phyloP scores from a whole-genome alignment of 805 yeast species.

The Lipomyces mesembrius region DNA sequence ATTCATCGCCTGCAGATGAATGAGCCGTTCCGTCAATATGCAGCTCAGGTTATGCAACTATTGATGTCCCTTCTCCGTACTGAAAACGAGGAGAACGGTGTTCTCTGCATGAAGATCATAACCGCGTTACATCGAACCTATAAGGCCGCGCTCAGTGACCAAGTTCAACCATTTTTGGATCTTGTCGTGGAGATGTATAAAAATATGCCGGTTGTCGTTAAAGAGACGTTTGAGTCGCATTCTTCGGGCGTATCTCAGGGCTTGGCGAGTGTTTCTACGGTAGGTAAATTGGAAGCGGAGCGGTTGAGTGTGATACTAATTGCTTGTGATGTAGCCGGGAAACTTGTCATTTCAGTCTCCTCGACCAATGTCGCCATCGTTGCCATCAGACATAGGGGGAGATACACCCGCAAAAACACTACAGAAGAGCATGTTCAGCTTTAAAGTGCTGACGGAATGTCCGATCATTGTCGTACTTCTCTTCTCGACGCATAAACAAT shows the following conservation, averaged over 20 bases:
- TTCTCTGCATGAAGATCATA: slow-evolving; percentile 82
- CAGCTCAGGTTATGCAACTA: slow-evolving; percentile 61
- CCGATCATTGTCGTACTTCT: slow-evolving; percentile 95
- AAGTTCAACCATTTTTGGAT: slow-evolving; percentile 78
- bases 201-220: slow-evolving; percentile 76
- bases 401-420: slow-evolving; percentile 56
- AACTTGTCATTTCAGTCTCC: slow-evolving; percentile 46
- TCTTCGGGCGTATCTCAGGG: slow-evolving; percentile 18
- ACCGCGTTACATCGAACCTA: slow-evolving; percentile 86
- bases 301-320: not conserved
- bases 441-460: slow-evolving; percentile 92
- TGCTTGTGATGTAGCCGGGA: slow-evolving; percentile 26
- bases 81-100: slow-evolving; percentile 97
- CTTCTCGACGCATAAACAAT: slow-evolving; percentile 80
- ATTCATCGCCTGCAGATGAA: slow-evolving; percentile 81
- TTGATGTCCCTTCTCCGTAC: slow-evolving; percentile 63
- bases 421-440: slow-evolving; percentile 73
- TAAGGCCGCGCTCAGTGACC: slow-evolving; percentile 66
- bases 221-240: slow-evolving; percentile 61
- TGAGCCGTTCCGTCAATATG: slow-evolving; percentile 76
- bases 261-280: slow-evolving; percentile 20
- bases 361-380: slow-evolving; percentile 51
- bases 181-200: slow-evolving; percentile 76
- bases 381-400: slow-evolving; percentile 48
- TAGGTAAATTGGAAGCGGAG: not conserved